These are phyloP conservation scores for Kuraishia ogatae DNA, from an alignment of 805 yeast genomes.

Conservation along the genomic window DNA sequence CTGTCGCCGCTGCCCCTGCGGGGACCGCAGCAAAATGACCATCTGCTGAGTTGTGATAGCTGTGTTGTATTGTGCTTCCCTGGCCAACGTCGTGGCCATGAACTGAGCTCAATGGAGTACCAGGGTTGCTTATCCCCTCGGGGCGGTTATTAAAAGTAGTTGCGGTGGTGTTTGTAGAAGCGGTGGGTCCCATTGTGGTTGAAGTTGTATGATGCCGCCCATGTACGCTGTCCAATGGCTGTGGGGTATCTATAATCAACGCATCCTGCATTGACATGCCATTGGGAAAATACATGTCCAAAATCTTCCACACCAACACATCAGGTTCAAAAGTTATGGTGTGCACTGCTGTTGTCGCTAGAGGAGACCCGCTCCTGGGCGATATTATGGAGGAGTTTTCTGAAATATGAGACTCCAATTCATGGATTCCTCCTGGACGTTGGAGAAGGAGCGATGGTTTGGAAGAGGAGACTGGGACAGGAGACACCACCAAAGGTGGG, in stretches of 20 bases:
- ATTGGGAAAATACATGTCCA: slow-evolving; percentile 54
- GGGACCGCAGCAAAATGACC: neutral
- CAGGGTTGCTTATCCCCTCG: neutral
- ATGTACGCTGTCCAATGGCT: slow-evolving; percentile 4
- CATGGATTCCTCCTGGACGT: neutral
- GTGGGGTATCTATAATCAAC: slow-evolving; percentile 44
- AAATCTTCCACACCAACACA: slow-evolving; percentile 42
- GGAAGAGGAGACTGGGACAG: neutral
- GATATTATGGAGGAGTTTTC: neutral
- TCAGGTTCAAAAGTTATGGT: slow-evolving; percentile 44
- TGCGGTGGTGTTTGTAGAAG: neutral
- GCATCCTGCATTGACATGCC: slow-evolving; percentile 67
- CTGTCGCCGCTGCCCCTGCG: neutral
- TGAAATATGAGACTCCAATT: neutral
- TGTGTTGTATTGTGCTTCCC: neutral
- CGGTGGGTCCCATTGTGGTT: neutral
- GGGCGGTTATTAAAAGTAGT: neutral
- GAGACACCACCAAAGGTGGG: neutral
- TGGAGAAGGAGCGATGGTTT: neutral
- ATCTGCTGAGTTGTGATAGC: neutral
- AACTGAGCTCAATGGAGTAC: neutral
- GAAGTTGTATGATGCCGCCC: neutral
- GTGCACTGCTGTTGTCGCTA: neutral
- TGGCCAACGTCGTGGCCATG: neutral
- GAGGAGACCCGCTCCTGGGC: neutral